Conservation (phyloP, 345 rosid species). For the Rhizophora mangle region DNA sequence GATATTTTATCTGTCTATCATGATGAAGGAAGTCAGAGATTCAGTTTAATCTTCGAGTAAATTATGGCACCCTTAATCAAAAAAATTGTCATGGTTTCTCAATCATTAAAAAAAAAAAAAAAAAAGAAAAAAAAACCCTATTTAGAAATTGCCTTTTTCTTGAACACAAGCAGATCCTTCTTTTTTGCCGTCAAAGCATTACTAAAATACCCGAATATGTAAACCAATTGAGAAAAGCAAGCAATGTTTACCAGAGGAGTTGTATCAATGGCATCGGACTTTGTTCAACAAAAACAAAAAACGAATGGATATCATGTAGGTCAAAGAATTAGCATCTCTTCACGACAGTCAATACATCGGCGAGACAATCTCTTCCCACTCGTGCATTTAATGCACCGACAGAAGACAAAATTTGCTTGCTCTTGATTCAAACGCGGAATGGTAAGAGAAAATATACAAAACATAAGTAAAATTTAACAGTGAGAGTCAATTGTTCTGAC, state of each 20-base stretch:
- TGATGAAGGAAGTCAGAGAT: constrained; percentile 42
- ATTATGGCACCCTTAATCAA: constrained; percentile 30
- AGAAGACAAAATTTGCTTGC: not conserved
- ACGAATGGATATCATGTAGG: no score
- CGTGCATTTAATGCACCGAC: constrained; percentile 8
- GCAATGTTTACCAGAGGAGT: not conserved
- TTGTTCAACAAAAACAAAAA: no score
- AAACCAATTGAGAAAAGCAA: constrained; percentile 2
- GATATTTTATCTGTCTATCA: constrained; percentile 31
- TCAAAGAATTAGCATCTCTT: not conserved
- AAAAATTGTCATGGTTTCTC: constrained; percentile 18
- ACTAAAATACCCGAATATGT: constrained; percentile 11
- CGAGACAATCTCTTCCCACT: not conserved
- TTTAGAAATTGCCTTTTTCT: constrained; percentile 19
- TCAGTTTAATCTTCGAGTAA: constrained; percentile 32
- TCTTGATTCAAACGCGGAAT: constrained; percentile 9
- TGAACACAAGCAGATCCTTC: constrained; percentile 26
- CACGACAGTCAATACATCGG: not conserved
- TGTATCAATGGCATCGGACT: no score
- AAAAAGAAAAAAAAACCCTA: constrained; percentile 5
- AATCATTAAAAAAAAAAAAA: constrained; percentile 10
- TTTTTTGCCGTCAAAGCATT: constrained; percentile 25
- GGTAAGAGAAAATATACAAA: not conserved
- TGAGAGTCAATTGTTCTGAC: constrained; percentile 13
- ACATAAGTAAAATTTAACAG: not conserved